Percentiles rank a stretch among this genome's conserved stretches.
These are phyloP conservation scores for Exophiala xenobiotica DNA, from an alignment of 2,329 filamentous ascomycete species.

Conservation along the genomic window DNA sequence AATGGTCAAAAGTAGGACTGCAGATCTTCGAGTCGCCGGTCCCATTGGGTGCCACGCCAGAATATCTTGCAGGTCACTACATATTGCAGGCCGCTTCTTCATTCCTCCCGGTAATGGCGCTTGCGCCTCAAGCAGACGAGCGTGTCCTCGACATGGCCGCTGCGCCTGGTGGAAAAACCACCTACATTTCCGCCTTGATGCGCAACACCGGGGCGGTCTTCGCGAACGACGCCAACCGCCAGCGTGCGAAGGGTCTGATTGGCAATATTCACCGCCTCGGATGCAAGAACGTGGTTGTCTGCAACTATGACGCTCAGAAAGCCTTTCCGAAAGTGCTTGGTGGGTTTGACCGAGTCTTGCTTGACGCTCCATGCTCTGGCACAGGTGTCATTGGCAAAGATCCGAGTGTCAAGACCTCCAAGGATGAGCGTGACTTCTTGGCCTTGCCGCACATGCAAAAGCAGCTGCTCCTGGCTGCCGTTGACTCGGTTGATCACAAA, in stretches of 20 bases:
- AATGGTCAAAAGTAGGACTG: conserved; percentile 97
- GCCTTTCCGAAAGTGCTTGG: conserved; percentile 94
- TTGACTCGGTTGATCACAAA: conserved; percentile 88
- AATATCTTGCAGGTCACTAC: conserved; percentile 96
- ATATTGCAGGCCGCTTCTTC: conserved; percentile 96
- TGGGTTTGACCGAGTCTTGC: conserved; percentile 89
- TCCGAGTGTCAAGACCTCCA: conserved; percentile 95
- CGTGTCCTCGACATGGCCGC: conserved; percentile 92
- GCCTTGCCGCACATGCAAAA: conserved; percentile 92
- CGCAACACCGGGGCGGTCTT: conserved; percentile 95
- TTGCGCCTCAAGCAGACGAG: conserved; percentile 90
- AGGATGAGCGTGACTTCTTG: conserved; percentile 93
- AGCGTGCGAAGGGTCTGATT: conserved; percentile 92
- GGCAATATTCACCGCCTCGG: conserved; percentile 96
- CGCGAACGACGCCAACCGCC: conserved; percentile 94
- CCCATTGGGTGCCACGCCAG: conserved; percentile 88
- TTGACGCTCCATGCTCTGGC: conserved; percentile 93
- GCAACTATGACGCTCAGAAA: conserved; percentile 82
- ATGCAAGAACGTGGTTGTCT: conserved; percentile 90
- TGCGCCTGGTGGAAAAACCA: conserved; percentile 93
- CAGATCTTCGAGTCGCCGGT: conserved; percentile 91
- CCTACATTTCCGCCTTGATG: conserved; percentile 94
- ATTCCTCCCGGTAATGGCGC: conserved; percentile 95
- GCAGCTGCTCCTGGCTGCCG: conserved; percentile 85
- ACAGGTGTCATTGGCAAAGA: conserved; percentile 98